A percentile compares a stretch with the other conserved stretches of the same genome.
These are phyloP conservation scores for Trapa bicornis DNA, from an alignment of 345 rosid genomes.

Conservation along the genomic window DNA sequence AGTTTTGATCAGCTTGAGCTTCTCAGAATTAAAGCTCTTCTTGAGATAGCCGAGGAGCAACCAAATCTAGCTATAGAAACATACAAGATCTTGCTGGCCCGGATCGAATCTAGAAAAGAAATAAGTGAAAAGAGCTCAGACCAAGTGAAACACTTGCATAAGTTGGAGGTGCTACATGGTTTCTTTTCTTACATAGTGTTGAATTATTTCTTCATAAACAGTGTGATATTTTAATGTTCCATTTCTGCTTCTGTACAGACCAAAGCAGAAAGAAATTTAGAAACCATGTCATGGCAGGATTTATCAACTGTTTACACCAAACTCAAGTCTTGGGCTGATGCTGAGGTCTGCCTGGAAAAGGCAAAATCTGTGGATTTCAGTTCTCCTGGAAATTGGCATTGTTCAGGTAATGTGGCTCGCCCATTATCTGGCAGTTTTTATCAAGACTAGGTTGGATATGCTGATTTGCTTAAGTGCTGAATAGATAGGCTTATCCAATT, in stretches of 20 bases:
- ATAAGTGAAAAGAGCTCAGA: conserved; percentile 24
- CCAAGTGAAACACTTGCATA: conserved; percentile 12
- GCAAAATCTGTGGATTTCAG: conserved; percentile 46
- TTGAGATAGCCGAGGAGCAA: conserved; percentile 67
- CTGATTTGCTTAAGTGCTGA: background rate
- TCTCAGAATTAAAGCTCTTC: conserved; percentile 66
- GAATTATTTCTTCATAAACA: background rate
- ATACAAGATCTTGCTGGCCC: conserved; percentile 59
- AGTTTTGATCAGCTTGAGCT: conserved; percentile 57
- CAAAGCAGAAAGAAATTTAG: conserved; percentile 32
- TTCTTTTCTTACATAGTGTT: background rate
- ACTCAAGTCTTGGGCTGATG: conserved; percentile 57
- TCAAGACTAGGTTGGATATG: background rate
- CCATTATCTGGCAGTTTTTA: background rate
- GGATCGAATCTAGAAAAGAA: conserved; percentile 62
- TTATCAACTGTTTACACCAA: conserved; percentile 53
- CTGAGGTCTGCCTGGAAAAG: conserved; percentile 58
- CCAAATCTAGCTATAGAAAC: conserved; percentile 88
- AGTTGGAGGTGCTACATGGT: conserved; percentile 1
- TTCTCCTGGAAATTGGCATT: conserved; percentile 75
- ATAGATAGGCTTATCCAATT: background rate
- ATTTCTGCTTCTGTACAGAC: conserved; percentile 25
- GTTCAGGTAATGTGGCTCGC: conserved; percentile 33
- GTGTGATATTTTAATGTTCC: background rate
- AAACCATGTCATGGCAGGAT: conserved; percentile 76